These are phyloP conservation scores for Zymoseptoria pseudotritici DNA, from an alignment of 2,329 filamentous ascomycete genomes.

Conservation along the genomic window DNA sequence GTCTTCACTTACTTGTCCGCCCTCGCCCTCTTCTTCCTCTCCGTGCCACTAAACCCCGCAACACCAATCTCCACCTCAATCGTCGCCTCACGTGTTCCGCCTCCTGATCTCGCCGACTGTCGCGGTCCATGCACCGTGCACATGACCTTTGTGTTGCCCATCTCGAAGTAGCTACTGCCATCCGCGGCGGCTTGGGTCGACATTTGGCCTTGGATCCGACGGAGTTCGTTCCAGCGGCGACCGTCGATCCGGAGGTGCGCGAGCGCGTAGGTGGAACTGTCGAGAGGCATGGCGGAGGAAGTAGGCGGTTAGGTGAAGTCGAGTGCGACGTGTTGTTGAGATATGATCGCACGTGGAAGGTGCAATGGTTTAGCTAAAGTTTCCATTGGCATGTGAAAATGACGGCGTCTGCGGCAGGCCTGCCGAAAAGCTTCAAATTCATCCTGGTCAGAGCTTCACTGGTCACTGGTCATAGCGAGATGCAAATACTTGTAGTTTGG, in stretches of 20 bases:
- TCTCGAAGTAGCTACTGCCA: conserved; percentile 87
- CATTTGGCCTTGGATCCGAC: conserved; percentile 79
- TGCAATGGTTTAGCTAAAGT: background rate
- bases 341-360: background rate
- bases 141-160: conserved; percentile 96
- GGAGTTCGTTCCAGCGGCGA: conserved; percentile 96
- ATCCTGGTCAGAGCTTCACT: too few relatives aligned
- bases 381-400: background rate
- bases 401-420: background rate
- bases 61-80: conserved; percentile 77
- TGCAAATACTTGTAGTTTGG: background rate
- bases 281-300: conserved; percentile 67
- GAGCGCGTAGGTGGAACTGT: conserved; percentile 84
- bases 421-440: background rate
- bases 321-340: background rate
- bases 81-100: conserved; percentile 50
- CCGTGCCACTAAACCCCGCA: conserved; percentile 80
- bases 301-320: background rate
- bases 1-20: conserved; percentile 62
- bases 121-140: conserved; percentile 82
- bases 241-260: conserved; percentile 61
- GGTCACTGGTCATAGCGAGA: background rate
- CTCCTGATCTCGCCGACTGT: conserved; percentile 53
- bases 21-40: conserved; percentile 67
- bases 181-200: conserved; percentile 88